phyloP scores from a whole-genome alignment of 768 basidiomycete species.

The Mycena capillaripes region DNA sequence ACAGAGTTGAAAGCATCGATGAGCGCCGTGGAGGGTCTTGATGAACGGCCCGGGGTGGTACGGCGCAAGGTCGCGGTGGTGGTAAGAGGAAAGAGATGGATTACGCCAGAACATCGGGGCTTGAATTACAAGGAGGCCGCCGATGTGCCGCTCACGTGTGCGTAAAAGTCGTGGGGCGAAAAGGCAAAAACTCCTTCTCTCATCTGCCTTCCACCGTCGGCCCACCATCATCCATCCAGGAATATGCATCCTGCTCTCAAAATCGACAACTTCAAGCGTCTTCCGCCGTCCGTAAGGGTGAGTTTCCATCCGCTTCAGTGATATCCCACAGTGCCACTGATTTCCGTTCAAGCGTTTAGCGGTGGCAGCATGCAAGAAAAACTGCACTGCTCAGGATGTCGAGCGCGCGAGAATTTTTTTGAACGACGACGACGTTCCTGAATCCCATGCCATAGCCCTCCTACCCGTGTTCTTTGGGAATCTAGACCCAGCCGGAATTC shows the following conservation, averaged over 20 bases:
- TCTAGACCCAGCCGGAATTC: background rate
- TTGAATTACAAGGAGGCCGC: too few species aligned
- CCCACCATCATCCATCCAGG: too few species aligned
- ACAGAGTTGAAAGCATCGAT: too few species aligned
- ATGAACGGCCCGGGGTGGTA: too few species aligned
- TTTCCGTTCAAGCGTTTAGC: background rate
- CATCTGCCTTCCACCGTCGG: too few species aligned
- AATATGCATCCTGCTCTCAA: background rate
- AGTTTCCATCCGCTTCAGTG: background rate
- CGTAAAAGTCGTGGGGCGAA: too few species aligned
- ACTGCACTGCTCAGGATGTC: background rate
- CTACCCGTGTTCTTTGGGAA: background rate
- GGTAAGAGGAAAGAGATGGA: too few species aligned
- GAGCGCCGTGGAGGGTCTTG: too few species aligned
- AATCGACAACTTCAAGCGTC: background rate
- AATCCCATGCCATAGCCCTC: background rate
- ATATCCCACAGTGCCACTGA: background rate
- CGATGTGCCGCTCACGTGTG: too few species aligned
- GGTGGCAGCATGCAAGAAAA: background rate
- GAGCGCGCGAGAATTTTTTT: background rate
- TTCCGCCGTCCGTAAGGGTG: background rate
- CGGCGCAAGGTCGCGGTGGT: too few species aligned
- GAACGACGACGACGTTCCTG: background rate
- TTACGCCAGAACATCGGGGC: too few species aligned
- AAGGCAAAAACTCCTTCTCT: too few species aligned